These are phyloP conservation scores for Xylariaceae sp. DNA, from an alignment of 2,329 filamentous ascomycete genomes.

Conservation along the genomic window DNA sequence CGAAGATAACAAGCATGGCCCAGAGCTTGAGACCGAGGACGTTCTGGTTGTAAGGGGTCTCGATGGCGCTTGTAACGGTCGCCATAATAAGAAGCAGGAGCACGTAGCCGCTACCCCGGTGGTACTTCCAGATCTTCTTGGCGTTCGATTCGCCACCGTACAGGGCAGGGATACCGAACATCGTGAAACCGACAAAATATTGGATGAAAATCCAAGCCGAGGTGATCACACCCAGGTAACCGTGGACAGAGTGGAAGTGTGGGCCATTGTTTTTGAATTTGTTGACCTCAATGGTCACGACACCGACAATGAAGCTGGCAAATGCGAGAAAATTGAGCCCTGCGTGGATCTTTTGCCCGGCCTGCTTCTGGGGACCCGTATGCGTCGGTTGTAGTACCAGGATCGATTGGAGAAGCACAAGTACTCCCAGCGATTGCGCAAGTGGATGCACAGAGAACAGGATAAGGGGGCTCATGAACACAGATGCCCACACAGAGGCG, in stretches of 20 bases:
- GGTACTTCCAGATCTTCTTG: slow-evolving; percentile 85
- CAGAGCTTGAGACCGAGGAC: slow-evolving; percentile 70
- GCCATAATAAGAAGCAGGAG: slow-evolving; percentile 65
- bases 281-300: slow-evolving; percentile 74
- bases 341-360: slow-evolving; percentile 59
- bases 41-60: slow-evolving; percentile 67
- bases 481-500: slow-evolving; percentile 69
- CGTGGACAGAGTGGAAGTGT: slow-evolving; percentile 79
- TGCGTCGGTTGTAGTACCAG: slow-evolving; percentile 85
- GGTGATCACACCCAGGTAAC: slow-evolving; percentile 72
- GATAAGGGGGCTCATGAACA: slow-evolving; percentile 64
- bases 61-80: slow-evolving; percentile 68
- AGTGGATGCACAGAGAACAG: slow-evolving; percentile 89
- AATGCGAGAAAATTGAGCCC: slow-evolving; percentile 63
- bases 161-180: slow-evolving; percentile 68
- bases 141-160: slow-evolving; percentile 77
- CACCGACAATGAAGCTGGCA: slow-evolving; percentile 56
- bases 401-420: slow-evolving; percentile 73
- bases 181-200: slow-evolving; percentile 72
- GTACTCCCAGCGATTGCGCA: slow-evolving; percentile 58
- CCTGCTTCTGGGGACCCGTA: slow-evolving; percentile 65
- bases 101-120: slow-evolving; percentile 71
- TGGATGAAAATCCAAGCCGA: slow-evolving; percentile 67
- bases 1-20: slow-evolving; percentile 61
- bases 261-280: slow-evolving; percentile 62